Base-by-base conservation (phyloP, 768 basidiomycete species). In the Suillus luteus region DNA sequence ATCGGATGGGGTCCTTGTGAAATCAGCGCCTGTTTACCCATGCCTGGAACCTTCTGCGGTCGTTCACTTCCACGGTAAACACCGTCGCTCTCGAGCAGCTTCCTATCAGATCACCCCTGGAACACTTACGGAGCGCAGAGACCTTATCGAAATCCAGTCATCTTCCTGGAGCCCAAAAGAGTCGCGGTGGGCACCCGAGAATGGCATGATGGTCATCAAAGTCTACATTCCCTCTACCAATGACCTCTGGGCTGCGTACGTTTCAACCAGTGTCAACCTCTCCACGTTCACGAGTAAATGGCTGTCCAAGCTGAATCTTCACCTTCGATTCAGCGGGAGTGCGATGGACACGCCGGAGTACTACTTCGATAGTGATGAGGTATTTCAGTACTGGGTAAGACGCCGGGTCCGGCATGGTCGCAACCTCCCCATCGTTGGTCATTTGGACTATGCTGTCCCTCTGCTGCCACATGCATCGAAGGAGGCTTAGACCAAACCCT, bases 191-290 rank as follows among this genome's bases (percentile, higher is more conserved):
- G 70, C 71, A 24, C 71, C 79, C 37, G 68, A 68, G 37, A 66
- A 74, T 33, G 78, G 75, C 5, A 69, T 67, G 66, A 80, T 80
- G 58, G 44, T 78, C 61, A 68, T 80, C 70, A 80, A 80, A 66
- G 76, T 80, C 14, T 74, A 76, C 51, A 77, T 79, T 10, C 78
- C 78, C 41, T 70, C 72, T 43, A 79, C 74, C 41, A 75, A 79
- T 63, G 79, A 80, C 63, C 72, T 78, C 61, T 80, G 79, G 79
- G 75, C 69, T 66, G 64, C 80, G 54, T 72, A 72, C 48, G 76
- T 79, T 24, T 71, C 78, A 22, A 71, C 71, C 55, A 66, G 71
- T 60, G 67, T 74, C 61, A 62, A 59, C 48, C 74, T 80, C 46
- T 65, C 60, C n/a, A 65, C 64, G 44, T 77, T 80, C 63, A 70